These are phyloP conservation scores for Aureobasidium leucospermi DNA, from an alignment of 2,329 filamentous ascomycete species.

Conservation along the genomic window DNA sequence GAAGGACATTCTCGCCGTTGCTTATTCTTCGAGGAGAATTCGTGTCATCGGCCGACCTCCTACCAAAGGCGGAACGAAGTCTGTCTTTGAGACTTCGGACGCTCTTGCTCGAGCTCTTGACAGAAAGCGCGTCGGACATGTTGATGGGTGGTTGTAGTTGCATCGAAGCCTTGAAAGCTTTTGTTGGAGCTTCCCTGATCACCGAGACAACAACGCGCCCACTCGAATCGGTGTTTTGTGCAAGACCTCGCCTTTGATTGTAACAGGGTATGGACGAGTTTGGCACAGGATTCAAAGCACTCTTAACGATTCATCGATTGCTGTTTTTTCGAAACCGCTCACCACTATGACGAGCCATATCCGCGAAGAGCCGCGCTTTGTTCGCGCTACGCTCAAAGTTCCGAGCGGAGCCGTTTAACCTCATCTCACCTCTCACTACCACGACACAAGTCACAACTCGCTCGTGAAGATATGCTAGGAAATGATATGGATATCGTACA, in stretches of 20 bases:
- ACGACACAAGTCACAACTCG: background rate
- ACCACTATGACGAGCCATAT: constrained; percentile 3
- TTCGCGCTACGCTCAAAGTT: background rate
- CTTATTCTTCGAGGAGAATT: background rate
- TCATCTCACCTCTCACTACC: constrained; percentile 3
- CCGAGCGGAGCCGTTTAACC: background rate
- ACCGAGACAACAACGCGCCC: background rate
- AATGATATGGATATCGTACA: constrained; percentile 6
- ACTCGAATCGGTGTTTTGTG: background rate
- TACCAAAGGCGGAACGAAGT: background rate
- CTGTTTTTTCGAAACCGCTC: constrained; percentile 3
- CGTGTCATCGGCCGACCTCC: background rate
- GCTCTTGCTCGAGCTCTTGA: background rate
- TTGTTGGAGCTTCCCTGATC: background rate
- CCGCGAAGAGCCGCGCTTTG: constrained; percentile 6
- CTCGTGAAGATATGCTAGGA: background rate
- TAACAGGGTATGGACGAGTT: too few species aligned
- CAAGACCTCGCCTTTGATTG: background rate
- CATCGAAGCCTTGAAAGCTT: background rate
- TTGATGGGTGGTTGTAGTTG: constrained; percentile 1
- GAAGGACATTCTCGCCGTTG: background rate
- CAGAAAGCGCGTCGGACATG: constrained; percentile 5
- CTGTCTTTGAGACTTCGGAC: constrained; percentile 4
- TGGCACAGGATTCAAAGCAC: background rate
- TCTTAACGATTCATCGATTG: background rate